A percentile compares a stretch with the other conserved stretches of the same genome.
Evolutionary conservation across 2,329 filamentous ascomycete genomes (phyloP).

Genomic region (Xylariaceae sp.): DNA sequence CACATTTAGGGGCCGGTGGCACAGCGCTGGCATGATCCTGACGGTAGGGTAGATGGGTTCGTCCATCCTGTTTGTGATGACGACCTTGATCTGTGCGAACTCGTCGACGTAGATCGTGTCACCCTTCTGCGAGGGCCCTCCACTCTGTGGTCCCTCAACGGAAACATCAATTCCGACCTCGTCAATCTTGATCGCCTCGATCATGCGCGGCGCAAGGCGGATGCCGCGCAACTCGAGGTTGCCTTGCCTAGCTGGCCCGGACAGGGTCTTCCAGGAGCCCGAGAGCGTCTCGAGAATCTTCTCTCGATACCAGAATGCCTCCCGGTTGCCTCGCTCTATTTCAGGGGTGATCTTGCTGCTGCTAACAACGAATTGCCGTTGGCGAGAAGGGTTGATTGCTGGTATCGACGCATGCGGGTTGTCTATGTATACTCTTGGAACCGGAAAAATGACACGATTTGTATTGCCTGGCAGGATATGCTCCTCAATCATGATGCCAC

Average conservation of each 20-base stretch:
- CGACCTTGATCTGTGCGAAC: slow-evolving; percentile 72
- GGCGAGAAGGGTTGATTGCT: slow-evolving; percentile 76
- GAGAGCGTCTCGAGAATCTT: slow-evolving; percentile 71
- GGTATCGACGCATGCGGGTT: slow-evolving; percentile 79
- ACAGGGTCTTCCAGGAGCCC: slow-evolving; percentile 69
- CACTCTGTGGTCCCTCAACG: slow-evolving; percentile 43
- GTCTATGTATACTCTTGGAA: slow-evolving; percentile 75
- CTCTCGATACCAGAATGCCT: slow-evolving; percentile 91
- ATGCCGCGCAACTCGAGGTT: slow-evolving; percentile 76
- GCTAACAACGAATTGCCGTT: slow-evolving; percentile 91
- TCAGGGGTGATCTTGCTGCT: slow-evolving; percentile 78
- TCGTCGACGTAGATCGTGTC: slow-evolving; percentile 52
- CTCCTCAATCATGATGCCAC: slow-evolving; percentile 54
- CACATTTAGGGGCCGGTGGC: slow-evolving; percentile 70
- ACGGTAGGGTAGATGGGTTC: slow-evolving; percentile 71
- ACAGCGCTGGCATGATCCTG: slow-evolving; percentile 75
- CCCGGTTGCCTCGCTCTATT: slow-evolving; percentile 73
- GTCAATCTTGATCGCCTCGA: slow-evolving; percentile 79
- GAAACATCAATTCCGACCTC: slow-evolving; percentile 71
- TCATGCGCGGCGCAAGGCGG: slow-evolving; percentile 74
- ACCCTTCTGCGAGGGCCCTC: slow-evolving; percentile 20
- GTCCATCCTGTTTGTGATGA: slow-evolving; percentile 72
- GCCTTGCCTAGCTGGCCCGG: slow-evolving; percentile 59
- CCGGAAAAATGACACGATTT: slow-evolving; percentile 73
- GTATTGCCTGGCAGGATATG: slow-evolving; percentile 69